Evolutionary conservation across 192 early-diverging fungal genomes (phyloP).

Genomic region (Rhizoclosmatium sp.): DNA sequence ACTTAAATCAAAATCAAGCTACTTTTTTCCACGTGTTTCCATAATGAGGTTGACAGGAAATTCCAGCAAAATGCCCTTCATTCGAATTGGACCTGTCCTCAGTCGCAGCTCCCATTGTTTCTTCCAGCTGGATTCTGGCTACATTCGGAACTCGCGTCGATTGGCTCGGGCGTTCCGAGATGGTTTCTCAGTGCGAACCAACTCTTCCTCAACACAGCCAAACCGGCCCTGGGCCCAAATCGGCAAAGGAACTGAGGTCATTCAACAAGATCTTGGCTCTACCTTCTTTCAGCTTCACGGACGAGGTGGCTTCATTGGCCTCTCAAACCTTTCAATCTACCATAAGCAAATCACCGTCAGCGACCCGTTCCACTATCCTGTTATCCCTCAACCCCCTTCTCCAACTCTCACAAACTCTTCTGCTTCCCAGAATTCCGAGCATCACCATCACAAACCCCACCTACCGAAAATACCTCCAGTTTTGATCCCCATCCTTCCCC

Average conservation of each 20-base stretch:
- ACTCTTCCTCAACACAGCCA: too few species aligned
- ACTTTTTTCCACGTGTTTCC: too few species aligned
- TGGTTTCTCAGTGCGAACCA: too few species aligned
- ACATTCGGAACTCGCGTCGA: too few species aligned
- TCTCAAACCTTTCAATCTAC: not conserved
- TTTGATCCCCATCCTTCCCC: not conserved
- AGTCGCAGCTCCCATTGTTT: too few species aligned
- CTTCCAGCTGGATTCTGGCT: too few species aligned
- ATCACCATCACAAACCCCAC: not conserved
- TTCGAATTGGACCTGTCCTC: too few species aligned
- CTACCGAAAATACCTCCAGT: constrained; percentile 4
- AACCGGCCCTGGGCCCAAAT: constrained; percentile 31
- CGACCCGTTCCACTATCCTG: constrained; percentile 25
- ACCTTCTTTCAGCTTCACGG: not conserved
- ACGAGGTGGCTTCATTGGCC: not conserved
- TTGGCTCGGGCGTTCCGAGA: too few species aligned
- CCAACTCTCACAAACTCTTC: too few species aligned
- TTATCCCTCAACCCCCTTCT: not conserved
- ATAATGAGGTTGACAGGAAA: too few species aligned
- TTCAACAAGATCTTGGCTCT: constrained; percentile 5
- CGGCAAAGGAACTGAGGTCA: constrained; percentile 18
- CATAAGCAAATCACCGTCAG: constrained; percentile 18
- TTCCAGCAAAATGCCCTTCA: too few species aligned
- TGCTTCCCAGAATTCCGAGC: not conserved
- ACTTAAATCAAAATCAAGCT: too few species aligned